Percentiles rank a stretch among this genome's conserved stretches.
phyloP scores from a whole-genome alignment of 2,329 filamentous ascomycete genomes.

The Cadophora gregata region DNA sequence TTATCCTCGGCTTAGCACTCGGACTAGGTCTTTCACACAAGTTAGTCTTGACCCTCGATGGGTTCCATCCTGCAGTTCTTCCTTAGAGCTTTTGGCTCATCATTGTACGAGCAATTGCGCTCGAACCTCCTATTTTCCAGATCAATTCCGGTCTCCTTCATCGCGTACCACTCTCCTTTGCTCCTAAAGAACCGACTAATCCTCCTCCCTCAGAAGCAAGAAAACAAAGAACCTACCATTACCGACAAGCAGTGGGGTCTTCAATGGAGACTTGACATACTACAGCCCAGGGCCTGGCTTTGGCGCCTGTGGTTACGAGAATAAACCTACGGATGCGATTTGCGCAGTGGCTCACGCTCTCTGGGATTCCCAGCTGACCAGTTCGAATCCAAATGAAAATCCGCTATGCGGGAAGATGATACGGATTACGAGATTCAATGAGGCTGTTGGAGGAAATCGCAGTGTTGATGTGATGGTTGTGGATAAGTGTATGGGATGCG shows the following conservation, averaged over 20 bases:
- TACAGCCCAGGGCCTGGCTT: conserved; percentile 67
- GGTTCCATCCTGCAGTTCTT: conserved; percentile 26
- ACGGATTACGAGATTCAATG: conserved; percentile 59
- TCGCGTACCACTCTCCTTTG: conserved; percentile 9
- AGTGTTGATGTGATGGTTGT: conserved; percentile 69
- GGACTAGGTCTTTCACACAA: conserved; percentile 41
- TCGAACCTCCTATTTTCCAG: conserved; percentile 18
- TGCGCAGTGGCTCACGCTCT: conserved; percentile 70
- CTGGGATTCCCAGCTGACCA: conserved; percentile 63
- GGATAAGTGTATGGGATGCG: conserved; percentile 61
- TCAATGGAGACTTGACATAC: conserved; percentile 71
- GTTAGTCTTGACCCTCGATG: conserved; percentile 34
- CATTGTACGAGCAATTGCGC: conserved; percentile 13
- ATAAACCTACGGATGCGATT: conserved; percentile 61
- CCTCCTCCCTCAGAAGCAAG: conserved; percentile 25
- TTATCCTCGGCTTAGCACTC: conserved; percentile 46
- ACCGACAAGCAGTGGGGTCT: conserved; percentile 56
- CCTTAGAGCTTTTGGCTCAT: conserved; percentile 17
- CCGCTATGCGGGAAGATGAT: conserved; percentile 71
- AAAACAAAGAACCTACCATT: conserved; percentile 53
- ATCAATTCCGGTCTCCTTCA: conserved; percentile 6
- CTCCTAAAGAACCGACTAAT: conserved; percentile 29
- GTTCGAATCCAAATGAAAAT: conserved; percentile 66
- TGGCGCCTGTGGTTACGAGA: conserved; percentile 71
- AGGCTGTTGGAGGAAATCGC: conserved; percentile 54